A percentile compares a stretch with the other conserved stretches of the same genome.
Evolutionary conservation across 2,329 filamentous ascomycete genomes (phyloP).

Genomic region (Colletotrichum cuscutae): DNA sequence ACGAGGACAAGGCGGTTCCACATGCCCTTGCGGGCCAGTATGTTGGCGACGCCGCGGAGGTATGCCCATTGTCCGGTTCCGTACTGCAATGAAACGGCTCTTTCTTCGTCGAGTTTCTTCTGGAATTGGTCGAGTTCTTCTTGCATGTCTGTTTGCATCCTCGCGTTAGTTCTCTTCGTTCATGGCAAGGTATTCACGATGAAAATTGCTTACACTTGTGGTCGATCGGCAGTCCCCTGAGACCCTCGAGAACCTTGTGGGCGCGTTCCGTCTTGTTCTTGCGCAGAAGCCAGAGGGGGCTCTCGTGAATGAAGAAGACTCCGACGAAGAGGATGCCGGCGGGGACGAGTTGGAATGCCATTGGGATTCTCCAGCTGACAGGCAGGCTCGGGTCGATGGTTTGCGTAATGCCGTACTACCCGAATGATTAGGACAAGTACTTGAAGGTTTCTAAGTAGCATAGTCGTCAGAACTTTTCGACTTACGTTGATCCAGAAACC

Average conservation of each 20-base stretch:
- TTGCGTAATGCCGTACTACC: slow-evolving; percentile 50
- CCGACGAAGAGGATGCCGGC: slow-evolving; percentile 54
- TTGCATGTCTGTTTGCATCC: slow-evolving; percentile 44
- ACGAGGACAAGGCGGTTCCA: slow-evolving; percentile 50
- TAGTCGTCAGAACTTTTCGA: background rate
- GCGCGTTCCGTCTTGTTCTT: slow-evolving; percentile 35
- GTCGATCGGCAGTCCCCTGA: slow-evolving; percentile 56
- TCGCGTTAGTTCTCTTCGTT: background rate
- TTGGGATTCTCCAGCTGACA: slow-evolving; percentile 58
- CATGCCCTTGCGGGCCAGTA: slow-evolving; percentile 51
- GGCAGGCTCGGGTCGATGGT: slow-evolving; percentile 46
- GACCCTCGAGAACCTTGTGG: slow-evolving; percentile 49
- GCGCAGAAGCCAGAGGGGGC: slow-evolving; percentile 36
- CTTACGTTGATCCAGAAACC: slow-evolving; percentile 61
- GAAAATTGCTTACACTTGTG: slow-evolving; percentile 42
- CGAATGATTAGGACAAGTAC: background rate
- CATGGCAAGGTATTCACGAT: background rate
- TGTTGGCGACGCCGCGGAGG: slow-evolving; percentile 46
- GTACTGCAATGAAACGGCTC: slow-evolving; percentile 43
- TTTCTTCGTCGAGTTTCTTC: slow-evolving; percentile 47
- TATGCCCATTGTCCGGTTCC: slow-evolving; percentile 46
- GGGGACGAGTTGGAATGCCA: slow-evolving; percentile 58
- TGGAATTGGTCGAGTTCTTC: slow-evolving; percentile 60
- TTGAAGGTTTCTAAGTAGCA: background rate
- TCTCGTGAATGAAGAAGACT: slow-evolving; percentile 50